Conservation (phyloP, 2,329 filamentous ascomycete genomes). For the Ophiostoma piceae region DNA sequence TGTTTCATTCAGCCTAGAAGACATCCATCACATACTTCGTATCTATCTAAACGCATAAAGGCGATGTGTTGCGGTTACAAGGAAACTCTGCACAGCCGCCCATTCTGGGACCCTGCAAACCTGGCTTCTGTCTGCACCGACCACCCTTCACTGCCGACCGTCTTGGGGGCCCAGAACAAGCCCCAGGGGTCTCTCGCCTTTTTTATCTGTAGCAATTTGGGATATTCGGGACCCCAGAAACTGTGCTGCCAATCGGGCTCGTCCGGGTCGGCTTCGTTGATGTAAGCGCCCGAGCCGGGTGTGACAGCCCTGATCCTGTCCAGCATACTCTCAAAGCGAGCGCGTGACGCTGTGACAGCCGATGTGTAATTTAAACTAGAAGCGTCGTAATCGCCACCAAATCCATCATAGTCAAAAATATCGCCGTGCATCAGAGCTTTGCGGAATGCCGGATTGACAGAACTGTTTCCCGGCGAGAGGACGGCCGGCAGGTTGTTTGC, state of each 20-base stretch:
- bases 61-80: neutral
- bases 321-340: neutral
- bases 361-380: neutral
- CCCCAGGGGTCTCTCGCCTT: neutral
- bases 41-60: neutral
- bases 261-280: neutral
- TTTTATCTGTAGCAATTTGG: neutral
- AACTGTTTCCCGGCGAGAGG: neutral
- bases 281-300: neutral
- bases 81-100: neutral
- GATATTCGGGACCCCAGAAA: neutral
- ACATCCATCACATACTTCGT: neutral
- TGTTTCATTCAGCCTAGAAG: too few species aligned
- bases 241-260: neutral
- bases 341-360: neutral
- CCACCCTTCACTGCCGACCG: neutral
- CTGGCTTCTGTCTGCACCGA: neutral
- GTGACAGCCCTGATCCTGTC: neutral
- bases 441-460: neutral
- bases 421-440: neutral
- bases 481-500: neutral
- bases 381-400: neutral
- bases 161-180: neutral
- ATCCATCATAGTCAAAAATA: neutral
- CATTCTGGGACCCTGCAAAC: neutral